phyloP scores from a whole-genome alignment of 495 filamentous ascomycete genomes.

The Podospora tetraspora region DNA sequence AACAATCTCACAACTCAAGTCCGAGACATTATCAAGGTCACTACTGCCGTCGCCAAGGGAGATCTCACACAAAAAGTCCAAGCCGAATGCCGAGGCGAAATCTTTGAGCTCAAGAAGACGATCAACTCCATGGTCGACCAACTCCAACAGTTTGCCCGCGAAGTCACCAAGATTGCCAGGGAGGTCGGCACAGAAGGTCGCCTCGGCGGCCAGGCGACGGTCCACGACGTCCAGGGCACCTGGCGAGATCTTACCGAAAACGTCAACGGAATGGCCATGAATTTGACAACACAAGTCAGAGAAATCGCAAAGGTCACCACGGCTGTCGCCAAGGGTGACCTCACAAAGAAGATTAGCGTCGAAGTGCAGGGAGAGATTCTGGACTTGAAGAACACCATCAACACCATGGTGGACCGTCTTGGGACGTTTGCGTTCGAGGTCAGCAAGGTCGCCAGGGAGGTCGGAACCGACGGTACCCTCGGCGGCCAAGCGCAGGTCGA shows the following conservation, averaged over 20 bases:
- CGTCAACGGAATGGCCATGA: conserved; percentile 98
- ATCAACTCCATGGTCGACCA: conserved; percentile 99
- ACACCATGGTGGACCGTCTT: conserved; percentile 97
- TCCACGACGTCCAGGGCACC: conserved; percentile 95
- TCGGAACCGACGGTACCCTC: conserved; percentile 94
- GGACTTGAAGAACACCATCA: conserved; percentile 94
- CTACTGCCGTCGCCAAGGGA: conserved; percentile 94
- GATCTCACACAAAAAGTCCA: conserved; percentile 96
- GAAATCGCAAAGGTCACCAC: conserved; percentile 98
- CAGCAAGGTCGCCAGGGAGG: conserved; percentile 96
- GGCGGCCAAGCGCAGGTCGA: conserved; percentile 95
- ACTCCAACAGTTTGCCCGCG: conserved; percentile 90
- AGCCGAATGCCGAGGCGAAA: conserved; percentile 95
- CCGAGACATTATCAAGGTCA: conserved; percentile 95
- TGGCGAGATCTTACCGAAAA: conserved; percentile 97
- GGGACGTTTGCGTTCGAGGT: conserved; percentile 98
- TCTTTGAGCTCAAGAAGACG: conserved; percentile 89
- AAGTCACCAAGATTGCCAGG: conserved; percentile 95
- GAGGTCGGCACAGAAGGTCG: conserved; percentile 97
- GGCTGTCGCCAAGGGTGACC: conserved; percentile 88
- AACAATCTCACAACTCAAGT: conserved; percentile 97
- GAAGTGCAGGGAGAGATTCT: conserved; percentile 96
- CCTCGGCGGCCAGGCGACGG: conserved; percentile 91
- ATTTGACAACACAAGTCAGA: conserved; percentile 94
- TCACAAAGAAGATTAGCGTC: conserved; percentile 93